Base-by-base conservation (phyloP, 2,329 filamentous ascomycete genomes). In the Apiospora sp. region DNA sequence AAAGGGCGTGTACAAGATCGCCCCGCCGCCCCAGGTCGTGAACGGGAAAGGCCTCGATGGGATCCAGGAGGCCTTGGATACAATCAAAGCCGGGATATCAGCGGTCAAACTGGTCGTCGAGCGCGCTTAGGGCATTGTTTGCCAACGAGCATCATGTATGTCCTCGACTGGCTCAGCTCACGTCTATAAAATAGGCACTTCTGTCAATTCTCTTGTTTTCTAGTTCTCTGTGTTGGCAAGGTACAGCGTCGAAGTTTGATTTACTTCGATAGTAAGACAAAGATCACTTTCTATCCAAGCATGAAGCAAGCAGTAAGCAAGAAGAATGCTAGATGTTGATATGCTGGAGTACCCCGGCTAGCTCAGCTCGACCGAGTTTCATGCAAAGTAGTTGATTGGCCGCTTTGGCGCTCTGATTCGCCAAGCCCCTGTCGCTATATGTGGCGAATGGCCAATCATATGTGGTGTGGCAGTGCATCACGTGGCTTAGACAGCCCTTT, bases 31-130 rank as follows among this genome's bases (percentile, higher is more conserved):
- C 0, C 24, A 51, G 16, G 58, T 67, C 3, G 70, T 71, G 34
- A 67, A 37, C 41, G 16, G n/a, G 1, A 67, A 71, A 24, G 70
- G 74, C 7, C 49, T 75, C 6, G 70, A 73, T 14, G 70, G 73
- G 22, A 68, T 76, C 5, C 74, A 75, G 71, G 74, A 74, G 37
- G 75, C 72, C 22, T 14, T 75, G 46, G 69, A 76, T 71, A 71
- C 69, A 16, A n/a, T 74, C 22, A 49, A 54, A 13, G 34, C 5
- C 30, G 22, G 51, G 41, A 22, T 44, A 41, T 70, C 49, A 7
- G 69, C 41, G 8, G 24, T 61, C 30, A 70, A 70, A 13, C 5
- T 70, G 49, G 69, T 70, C 0, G 69, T 70, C 22, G 69, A 64
- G 49, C 69, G 49, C 34, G 13, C 19, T 5, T 64, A 22, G 19